Evolutionary conservation across 345 rosid species (phyloP).

Genomic region (Litchi chinensis): DNA sequence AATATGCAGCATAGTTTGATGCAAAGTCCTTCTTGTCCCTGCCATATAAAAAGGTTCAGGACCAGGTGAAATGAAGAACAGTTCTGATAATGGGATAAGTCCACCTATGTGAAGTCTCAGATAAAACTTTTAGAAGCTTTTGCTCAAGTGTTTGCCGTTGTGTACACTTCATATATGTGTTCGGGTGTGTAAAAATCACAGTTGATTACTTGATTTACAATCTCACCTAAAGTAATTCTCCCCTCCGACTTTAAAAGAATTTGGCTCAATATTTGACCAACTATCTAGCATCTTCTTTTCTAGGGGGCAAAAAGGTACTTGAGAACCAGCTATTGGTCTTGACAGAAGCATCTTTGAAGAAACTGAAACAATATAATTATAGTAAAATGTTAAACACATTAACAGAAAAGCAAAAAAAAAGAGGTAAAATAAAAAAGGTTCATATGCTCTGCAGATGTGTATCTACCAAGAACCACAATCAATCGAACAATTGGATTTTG

Average conservation of each 20-base stretch:
- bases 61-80: background rate
- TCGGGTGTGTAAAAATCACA: background rate
- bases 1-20: conserved; percentile 75
- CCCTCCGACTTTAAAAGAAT: conserved; percentile 54
- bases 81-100: background rate
- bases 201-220: background rate
- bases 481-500: no score
- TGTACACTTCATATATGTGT: background rate
- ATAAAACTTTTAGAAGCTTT: conserved; percentile 5
- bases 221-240: conserved; percentile 54
- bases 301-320: conserved; percentile 49
- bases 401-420: background rate
- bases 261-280: conserved; percentile 57
- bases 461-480: no score
- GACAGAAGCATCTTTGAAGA: conserved; percentile 61
- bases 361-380: conserved; percentile 68
- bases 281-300: conserved; percentile 55
- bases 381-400: conserved; percentile 8
- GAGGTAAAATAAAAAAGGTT: background rate
- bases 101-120: background rate
- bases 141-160: background rate
- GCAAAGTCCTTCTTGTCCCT: conserved; percentile 94
- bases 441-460: background rate
- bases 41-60: conserved; percentile 27
- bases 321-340: conserved; percentile 58